A percentile compares a stretch with the other conserved stretches of the same genome.
phyloP scores from a whole-genome alignment of 2,329 filamentous ascomycete genomes.

The Fusarium sp. region DNA sequence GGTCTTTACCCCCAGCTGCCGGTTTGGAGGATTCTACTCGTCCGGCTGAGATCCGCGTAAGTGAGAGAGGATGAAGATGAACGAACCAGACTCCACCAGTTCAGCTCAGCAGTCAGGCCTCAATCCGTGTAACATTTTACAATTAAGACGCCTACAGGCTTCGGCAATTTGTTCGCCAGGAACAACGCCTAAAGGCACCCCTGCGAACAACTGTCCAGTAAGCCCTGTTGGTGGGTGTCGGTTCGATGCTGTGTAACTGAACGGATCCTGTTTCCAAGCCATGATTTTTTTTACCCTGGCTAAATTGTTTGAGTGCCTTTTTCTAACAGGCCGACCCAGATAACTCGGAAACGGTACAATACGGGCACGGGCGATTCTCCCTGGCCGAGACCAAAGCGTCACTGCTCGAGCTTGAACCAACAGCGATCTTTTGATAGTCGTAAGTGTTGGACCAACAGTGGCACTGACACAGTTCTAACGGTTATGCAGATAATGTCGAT shows the following conservation, averaged over 20 bases:
- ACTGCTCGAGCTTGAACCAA: slow-evolving; percentile 27
- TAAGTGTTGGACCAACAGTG: not conserved
- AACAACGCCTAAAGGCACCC: slow-evolving; percentile 12
- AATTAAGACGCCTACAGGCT: not conserved
- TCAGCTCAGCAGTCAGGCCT: slow-evolving; percentile 7
- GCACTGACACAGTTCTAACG: slow-evolving; percentile 1
- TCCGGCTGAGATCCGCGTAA: slow-evolving; percentile 31
- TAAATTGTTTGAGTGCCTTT: not conserved
- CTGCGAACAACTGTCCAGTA: slow-evolving; percentile 18
- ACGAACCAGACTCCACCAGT: slow-evolving; percentile 7
- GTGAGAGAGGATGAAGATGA: slow-evolving; percentile 14
- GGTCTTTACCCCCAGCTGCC: slow-evolving; percentile 18
- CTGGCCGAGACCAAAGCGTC: slow-evolving; percentile 30
- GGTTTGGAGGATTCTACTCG: slow-evolving; percentile 26
- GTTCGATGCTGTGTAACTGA: slow-evolving; percentile 31
- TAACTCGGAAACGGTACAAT: slow-evolving; percentile 18
- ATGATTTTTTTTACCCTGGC: slow-evolving; percentile 1
- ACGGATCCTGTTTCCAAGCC: slow-evolving; percentile 11
- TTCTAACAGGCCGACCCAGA: slow-evolving; percentile 33
- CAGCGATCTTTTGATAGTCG: not conserved
- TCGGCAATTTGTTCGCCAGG: slow-evolving; percentile 10
- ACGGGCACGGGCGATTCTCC: slow-evolving; percentile 12
- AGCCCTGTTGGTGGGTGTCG: slow-evolving; percentile 17
- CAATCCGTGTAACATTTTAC: not conserved
- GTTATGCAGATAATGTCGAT: slow-evolving; percentile 1